Conservation (phyloP, 129 eudicot genomes). For the Flaveria ramosissima region DNA sequence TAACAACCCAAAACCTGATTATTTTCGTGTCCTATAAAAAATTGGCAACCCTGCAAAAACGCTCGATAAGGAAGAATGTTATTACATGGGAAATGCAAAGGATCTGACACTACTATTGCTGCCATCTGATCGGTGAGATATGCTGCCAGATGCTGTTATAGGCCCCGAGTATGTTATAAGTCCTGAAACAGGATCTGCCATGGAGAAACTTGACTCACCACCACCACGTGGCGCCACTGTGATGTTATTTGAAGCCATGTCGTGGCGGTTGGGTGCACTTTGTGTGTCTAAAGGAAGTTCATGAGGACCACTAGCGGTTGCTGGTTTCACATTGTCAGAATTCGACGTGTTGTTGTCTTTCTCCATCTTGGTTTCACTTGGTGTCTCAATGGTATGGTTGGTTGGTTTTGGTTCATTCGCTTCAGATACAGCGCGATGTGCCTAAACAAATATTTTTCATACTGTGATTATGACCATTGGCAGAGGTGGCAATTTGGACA, state of each 20-base stretch:
- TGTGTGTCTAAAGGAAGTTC: slow-evolving; percentile 26
- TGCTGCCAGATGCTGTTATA: slow-evolving; percentile 56
- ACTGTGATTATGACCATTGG: background rate
- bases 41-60: background rate
- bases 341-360: slow-evolving; percentile 43
- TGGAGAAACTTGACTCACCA: slow-evolving; percentile 69
- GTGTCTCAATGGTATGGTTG: background rate
- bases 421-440: slow-evolving; percentile 35
- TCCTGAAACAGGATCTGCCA: slow-evolving; percentile 47
- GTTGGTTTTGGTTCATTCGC: background rate
- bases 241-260: slow-evolving; percentile 26
- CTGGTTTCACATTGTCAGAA: slow-evolving; percentile 36
- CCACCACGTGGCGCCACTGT: slow-evolving; percentile 27
- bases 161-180: slow-evolving; percentile 55
- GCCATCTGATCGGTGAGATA: slow-evolving; percentile 82
- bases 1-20: background rate
- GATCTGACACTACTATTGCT: slow-evolving; percentile 83
- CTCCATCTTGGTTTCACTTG: slow-evolving; percentile 43
- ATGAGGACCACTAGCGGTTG: slow-evolving; percentile 1
- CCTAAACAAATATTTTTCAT: slow-evolving; percentile 16
- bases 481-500: background rate
- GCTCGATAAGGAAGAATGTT: background rate
- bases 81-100: slow-evolving; percentile 92
- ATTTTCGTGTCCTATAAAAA: no score
- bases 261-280: slow-evolving; percentile 31